Conservation (phyloP, 148 eudicot genomes). For the Silene uniflora region DNA sequence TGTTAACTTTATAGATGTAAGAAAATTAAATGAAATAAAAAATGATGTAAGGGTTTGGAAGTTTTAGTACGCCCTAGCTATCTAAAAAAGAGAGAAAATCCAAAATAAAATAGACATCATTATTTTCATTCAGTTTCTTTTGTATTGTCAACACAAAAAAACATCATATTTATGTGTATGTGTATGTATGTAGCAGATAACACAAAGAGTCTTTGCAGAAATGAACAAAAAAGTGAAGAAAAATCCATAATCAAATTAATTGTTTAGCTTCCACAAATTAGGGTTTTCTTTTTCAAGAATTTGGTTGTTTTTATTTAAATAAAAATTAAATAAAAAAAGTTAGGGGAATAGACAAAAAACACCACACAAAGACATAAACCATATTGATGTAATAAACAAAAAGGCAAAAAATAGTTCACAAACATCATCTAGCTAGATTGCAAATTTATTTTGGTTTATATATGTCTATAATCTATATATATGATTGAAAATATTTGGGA, state of each 20-base stretch:
- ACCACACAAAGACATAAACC: constrained; percentile 17
- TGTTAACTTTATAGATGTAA: neutral
- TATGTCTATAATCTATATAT: neutral
- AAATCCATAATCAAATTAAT: constrained; percentile 18
- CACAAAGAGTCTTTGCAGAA: constrained; percentile 22
- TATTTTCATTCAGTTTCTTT: constrained; percentile 14
- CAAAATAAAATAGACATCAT: constrained; percentile 28
- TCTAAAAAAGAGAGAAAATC: constrained; percentile 21
- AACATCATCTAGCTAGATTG: constrained; percentile 11
- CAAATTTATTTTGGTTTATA: constrained; percentile 10
- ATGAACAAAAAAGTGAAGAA: constrained; percentile 35
- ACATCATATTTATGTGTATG: constrained; percentile 7
- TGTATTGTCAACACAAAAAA: constrained; percentile 18
- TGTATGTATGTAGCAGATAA: constrained; percentile 2
- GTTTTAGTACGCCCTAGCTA: constrained; percentile 5
- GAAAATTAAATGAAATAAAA: neutral
- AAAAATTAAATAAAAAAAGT: constrained; percentile 7
- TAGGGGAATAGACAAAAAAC: constrained; percentile 16
- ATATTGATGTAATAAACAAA: neutral
- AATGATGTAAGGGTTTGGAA: constrained; percentile 16
- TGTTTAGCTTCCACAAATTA: constrained; percentile 34
- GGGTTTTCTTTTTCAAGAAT: constrained; percentile 32
- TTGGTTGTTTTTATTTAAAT: neutral
- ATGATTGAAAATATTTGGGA: neutral
- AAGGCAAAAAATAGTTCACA: neutral